phyloP scores from a whole-genome alignment of 2,329 filamentous ascomycete species.

The Ceratocystis diversiconidia region DNA sequence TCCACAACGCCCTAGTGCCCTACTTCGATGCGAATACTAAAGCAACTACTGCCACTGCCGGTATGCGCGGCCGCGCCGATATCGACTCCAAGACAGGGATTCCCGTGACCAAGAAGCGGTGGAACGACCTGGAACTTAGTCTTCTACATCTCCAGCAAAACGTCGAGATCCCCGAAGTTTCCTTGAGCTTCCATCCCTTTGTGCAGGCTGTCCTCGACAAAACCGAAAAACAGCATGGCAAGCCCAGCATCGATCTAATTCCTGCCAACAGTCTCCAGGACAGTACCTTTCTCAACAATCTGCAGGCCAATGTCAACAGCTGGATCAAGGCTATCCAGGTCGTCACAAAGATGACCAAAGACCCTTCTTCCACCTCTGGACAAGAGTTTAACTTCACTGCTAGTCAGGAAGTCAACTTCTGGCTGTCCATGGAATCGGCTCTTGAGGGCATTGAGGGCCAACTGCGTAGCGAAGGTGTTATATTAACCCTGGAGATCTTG shows the following conservation, averaged over 20 bases:
- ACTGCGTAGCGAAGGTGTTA: conserved; percentile 74
- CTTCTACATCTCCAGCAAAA: conserved; percentile 91
- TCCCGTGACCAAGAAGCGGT: conserved; percentile 90
- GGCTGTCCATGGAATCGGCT: conserved; percentile 91
- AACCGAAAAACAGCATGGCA: conserved; percentile 49
- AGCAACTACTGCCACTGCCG: conserved; percentile 49
- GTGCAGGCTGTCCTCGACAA: conserved; percentile 77
- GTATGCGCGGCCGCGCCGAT: conserved; percentile 60
- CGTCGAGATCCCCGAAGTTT: conserved; percentile 88
- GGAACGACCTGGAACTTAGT: conserved; percentile 85
- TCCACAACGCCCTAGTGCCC: conserved; percentile 81
- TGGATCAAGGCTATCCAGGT: conserved; percentile 99
- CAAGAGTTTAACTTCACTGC: conserved; percentile 49
- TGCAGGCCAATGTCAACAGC: conserved; percentile 85
- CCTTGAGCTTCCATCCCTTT: conserved; percentile 72
- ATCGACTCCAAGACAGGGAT: conserved; percentile 88
- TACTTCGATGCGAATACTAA: conserved; percentile 97
- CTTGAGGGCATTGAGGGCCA: conserved; percentile 85
- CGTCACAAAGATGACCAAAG: conserved; percentile 86
- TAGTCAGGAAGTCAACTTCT: conserved; percentile 97
- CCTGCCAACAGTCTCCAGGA: conserved; percentile 65
- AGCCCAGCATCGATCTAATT: conserved; percentile 66
- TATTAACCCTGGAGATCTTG: conserved; percentile 82
- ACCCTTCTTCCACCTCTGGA: conserved; percentile 49
- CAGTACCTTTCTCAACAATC: conserved; percentile 80